These are phyloP conservation scores for Globisporangium echinulatum DNA, from an alignment of 352 stramenopile species.

Conservation along the genomic window DNA sequence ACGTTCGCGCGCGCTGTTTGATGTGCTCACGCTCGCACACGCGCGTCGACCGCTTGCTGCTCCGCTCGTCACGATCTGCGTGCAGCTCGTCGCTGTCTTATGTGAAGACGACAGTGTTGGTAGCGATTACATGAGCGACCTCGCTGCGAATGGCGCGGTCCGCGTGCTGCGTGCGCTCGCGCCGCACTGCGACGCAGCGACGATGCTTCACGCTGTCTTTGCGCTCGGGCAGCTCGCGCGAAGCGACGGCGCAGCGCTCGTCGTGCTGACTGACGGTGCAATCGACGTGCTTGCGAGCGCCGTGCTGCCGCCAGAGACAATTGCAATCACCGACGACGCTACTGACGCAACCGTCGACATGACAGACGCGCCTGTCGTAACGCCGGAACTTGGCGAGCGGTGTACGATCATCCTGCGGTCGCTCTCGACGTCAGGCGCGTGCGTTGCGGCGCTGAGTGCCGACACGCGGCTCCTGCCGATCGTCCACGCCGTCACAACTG, in stretches of 20 bases:
- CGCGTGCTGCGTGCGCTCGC: constrained; percentile 45
- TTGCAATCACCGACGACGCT: not conserved
- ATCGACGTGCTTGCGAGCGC: constrained; percentile 51
- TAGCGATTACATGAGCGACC: constrained; percentile 26
- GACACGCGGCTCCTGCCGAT: constrained; percentile 53
- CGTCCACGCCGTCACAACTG: constrained; percentile 28
- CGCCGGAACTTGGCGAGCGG: constrained; percentile 33
- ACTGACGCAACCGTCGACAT: not conserved
- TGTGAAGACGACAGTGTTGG: constrained; percentile 39
- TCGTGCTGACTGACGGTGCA: constrained; percentile 47
- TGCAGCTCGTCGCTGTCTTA: constrained; percentile 59
- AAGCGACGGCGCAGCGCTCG: constrained; percentile 29
- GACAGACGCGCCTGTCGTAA: not conserved
- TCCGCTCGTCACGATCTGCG: constrained; percentile 48
- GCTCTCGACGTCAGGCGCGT: constrained; percentile 45
- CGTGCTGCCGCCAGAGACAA: constrained; percentile 3
- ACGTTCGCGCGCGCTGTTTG: constrained; percentile 49
- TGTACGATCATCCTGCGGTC: constrained; percentile 68
- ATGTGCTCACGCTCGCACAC: constrained; percentile 36
- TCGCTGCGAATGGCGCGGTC: constrained; percentile 49
- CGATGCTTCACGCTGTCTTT: constrained; percentile 51
- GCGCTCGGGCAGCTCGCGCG: constrained; percentile 63
- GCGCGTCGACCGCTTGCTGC: constrained; percentile 17
- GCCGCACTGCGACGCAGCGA: constrained; percentile 15
- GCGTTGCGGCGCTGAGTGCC: constrained; percentile 38